A percentile compares a stretch with the other conserved stretches of the same genome.
Evolutionary conservation across 306 rosid genomes (phyloP).

Genomic region (Nissolia schottii): DNA sequence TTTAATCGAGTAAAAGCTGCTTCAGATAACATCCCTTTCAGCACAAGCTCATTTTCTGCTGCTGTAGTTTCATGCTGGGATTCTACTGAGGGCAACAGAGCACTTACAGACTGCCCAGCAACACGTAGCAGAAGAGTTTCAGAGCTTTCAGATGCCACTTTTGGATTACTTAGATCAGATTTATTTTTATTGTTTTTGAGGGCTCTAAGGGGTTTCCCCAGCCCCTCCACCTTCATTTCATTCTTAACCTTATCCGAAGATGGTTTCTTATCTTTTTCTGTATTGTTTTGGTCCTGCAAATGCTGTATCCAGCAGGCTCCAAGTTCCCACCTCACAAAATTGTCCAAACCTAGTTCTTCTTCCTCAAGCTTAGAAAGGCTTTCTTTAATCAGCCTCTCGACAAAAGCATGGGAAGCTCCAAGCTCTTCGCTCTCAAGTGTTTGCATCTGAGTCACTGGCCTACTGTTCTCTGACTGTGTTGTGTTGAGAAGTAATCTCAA

Average conservation of each 20-base stretch:
- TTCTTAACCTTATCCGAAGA: constrained; percentile 53
- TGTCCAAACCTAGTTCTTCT: constrained; percentile 43
- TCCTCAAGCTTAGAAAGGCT: constrained; percentile 64
- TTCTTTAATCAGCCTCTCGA: constrained; percentile 51
- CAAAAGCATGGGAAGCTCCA: constrained; percentile 38
- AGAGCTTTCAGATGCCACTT: constrained; percentile 42
- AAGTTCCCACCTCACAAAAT: constrained; percentile 81
- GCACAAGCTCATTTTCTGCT: constrained; percentile 60
- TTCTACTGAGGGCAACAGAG: constrained; percentile 34
- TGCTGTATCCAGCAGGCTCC: constrained; percentile 96
- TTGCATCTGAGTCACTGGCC: constrained; percentile 31
- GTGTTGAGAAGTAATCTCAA: constrained; percentile 64
- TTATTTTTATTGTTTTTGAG: constrained; percentile 61
- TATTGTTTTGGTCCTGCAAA: constrained; percentile 74
- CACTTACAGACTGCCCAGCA: constrained; percentile 45
- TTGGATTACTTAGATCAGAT: constrained; percentile 38
- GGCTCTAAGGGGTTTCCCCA: constrained; percentile 69
- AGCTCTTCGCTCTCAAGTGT: constrained; percentile 47
- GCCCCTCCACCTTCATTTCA: constrained; percentile 83
- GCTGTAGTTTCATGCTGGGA: constrained; percentile 37
- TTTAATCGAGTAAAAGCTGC: constrained; percentile 69
- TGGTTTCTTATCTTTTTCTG: constrained; percentile 69
- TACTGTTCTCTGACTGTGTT: constrained; percentile 48
- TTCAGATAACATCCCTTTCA: constrained; percentile 54
- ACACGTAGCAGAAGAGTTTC: constrained; percentile 32